Evolutionary conservation across 805 yeast species (phyloP).

Genomic region (Metschnikowia hibisci): DNA sequence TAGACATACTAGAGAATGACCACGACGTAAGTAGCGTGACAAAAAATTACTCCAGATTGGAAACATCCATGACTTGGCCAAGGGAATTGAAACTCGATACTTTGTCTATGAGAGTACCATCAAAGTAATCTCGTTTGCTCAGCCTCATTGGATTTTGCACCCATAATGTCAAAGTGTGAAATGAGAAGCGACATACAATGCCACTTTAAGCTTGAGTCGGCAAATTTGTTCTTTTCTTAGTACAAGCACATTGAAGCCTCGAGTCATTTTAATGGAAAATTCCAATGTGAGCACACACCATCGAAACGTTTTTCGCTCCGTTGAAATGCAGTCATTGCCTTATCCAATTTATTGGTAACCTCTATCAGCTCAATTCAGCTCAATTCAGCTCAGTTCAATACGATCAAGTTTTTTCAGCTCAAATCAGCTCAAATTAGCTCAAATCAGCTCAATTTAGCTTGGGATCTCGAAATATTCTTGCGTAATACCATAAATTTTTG

Average conservation of each 20-base stretch:
- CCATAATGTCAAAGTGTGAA: slow-evolving; percentile 97
- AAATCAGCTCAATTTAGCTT: too few species aligned
- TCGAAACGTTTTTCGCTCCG: slow-evolving; percentile 84
- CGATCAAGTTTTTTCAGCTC: too few species aligned
- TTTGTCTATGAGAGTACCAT: slow-evolving; percentile 52
- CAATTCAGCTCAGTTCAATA: too few species aligned
- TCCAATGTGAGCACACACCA: slow-evolving; percentile 97
- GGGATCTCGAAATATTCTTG: slow-evolving; percentile 25
- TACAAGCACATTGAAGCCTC: slow-evolving; percentile 82
- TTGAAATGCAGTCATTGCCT: slow-evolving; percentile 88
- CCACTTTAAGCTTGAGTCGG: slow-evolving; percentile 72
- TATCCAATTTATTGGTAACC: slow-evolving; percentile 26
- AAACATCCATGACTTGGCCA: slow-evolving; percentile 87
- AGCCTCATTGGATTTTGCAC: slow-evolving; percentile 82
- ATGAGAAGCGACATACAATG: slow-evolving; percentile 92
- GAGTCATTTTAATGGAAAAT: slow-evolving; percentile 91
- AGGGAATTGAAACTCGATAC: slow-evolving; percentile 48
- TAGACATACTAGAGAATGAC: slow-evolving; percentile 84
- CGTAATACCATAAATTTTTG: slow-evolving; percentile 21
- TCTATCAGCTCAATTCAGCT: too few species aligned
- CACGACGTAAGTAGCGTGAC: slow-evolving; percentile 81
- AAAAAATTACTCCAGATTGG: slow-evolving; percentile 82
- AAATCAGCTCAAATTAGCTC: too few species aligned
- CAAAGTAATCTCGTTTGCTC: slow-evolving; percentile 52
- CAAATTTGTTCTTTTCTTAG: slow-evolving; percentile 74